Base-by-base conservation (phyloP, 306 rosid genomes). In the Cucumis melo region DNA sequence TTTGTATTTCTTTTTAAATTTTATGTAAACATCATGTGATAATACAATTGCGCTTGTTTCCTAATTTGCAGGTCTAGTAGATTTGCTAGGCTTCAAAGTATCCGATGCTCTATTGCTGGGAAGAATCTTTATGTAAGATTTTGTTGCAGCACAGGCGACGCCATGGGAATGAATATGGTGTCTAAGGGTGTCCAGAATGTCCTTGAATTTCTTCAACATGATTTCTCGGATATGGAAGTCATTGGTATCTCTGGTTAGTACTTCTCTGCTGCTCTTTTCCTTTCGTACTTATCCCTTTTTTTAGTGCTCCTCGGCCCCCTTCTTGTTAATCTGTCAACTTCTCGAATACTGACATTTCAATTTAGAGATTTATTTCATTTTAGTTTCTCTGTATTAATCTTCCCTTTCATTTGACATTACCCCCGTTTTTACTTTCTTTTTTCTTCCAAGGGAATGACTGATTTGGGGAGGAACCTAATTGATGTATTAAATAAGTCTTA, bases 141-240 rank as follows among this genome's bases (percentile, higher is more conserved):
- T 79, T 77, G 86, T 17, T 85, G 89, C 81, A 80, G 89, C 83
- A 88, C 91, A 10, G 91, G 91, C 2, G 91, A 88, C 32, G 91
- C 91, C 59, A 88, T 71, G 75, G 75, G 75, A 34, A 71, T 71
- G 75, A 71, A 71, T 48, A 71, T 71, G 75, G 75, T 71, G 41
- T 71, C 75, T 71, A 71, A 71, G 58, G 75, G 75, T 4, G 75
- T 71, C 15, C 75, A 71, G 75, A 85, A 88, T 64, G 89, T 88
- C 36, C 89, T 88, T 36, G 89, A 84, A 63, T 88, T 85, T 78
- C 86, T 88, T 76, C 89, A 78, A 73, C 61, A 14, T 4, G 89
- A 88, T 46, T 88, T 88, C 81, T 84, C 89, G 48, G 91, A 88
- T 81, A 88, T 88, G 91, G 91, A 88, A 61, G 84, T 88, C 27